Evolutionary conservation across 306 rosid species (phyloP), one percentile per base, ranked within the genome.

Genomic region (Malus orientalis): DNA sequence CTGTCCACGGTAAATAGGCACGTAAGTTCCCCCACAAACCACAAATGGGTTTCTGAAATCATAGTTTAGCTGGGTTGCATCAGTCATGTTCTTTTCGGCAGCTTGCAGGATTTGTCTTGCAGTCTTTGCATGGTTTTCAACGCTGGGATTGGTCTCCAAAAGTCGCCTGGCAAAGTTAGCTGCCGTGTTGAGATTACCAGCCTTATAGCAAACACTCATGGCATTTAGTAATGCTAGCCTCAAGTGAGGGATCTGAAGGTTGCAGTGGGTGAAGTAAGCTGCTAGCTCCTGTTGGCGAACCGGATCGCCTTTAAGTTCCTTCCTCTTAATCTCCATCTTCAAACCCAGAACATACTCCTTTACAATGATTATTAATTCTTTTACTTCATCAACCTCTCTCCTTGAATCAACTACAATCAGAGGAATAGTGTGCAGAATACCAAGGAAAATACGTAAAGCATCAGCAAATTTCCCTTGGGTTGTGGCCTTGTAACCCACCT

Each of bases 361-460:
- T 23, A 92, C 92, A 38, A 92, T 87, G 57, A 90, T 81, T 40
- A 92, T 82, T 76, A 92, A 70, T 70, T 92, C 97, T 88, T 92
- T 92, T 73, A 92, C 92, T 63, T 92, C 97, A 83, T 92, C 97
- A 8, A 92, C 97, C 74, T 92, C 97, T 80, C 97, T 92, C 85
- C 97, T 90, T 54, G 97, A 83, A 72, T 92, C 97, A 5, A 92
- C 97, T 1, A 92, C 89, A 8, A 92, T 78, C 78, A 92, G 79
- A 78, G 97, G 97, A 58, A 92, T 90, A 16, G 92, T 82, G 40
- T 92, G 92, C 25, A 92, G 93, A 72, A 92, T 92, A 72, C 76
- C 83, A 27, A 80, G 76, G 61, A 90, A 85, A 71, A 82, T 76
- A 9, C 84, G 83, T 19, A 90, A 85, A 67, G 93, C 93, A 30